These are phyloP conservation scores for Mortierella sp. DNA, from an alignment of 371 early-diverging fungal species.

Conservation along the genomic window DNA sequence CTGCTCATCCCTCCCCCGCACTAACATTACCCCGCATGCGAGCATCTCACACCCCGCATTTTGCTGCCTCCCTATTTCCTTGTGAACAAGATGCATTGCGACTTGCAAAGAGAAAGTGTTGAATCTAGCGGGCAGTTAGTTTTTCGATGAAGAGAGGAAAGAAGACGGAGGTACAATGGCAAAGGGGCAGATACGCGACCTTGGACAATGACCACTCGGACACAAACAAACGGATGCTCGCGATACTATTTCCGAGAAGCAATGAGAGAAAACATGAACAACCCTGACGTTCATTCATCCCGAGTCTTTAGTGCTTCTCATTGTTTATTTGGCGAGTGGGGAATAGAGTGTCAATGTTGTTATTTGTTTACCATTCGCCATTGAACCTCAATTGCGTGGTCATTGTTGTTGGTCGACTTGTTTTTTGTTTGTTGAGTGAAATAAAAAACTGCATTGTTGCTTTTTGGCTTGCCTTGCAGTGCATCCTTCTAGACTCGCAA, in stretches of 20 bases:
- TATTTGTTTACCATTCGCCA: neutral
- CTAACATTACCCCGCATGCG: neutral
- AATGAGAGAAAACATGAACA: neutral
- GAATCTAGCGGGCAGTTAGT: neutral
- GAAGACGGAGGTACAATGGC: neutral
- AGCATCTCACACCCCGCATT: neutral
- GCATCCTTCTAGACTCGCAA: constrained; percentile 10
- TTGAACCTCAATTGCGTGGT: too few species aligned
- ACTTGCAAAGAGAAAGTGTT: neutral
- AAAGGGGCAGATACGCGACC: neutral
- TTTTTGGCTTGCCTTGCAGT: neutral
- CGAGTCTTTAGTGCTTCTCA: neutral
- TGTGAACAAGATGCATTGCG: neutral
- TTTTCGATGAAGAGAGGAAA: neutral
- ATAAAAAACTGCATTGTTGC: constrained; percentile 14
- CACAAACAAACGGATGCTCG: neutral
- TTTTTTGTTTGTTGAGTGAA: neutral
- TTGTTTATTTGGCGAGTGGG: too few species aligned
- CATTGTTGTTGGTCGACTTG: neutral
- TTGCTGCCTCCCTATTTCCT: neutral
- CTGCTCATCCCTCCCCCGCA: neutral
- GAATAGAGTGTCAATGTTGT: neutral
- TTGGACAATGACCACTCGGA: neutral
- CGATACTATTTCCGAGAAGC: constrained; percentile 8
- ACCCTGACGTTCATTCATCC: neutral